Evolutionary conservation across 805 yeast genomes (phyloP).

Genomic region (Kluyveromyces starmeri): DNA sequence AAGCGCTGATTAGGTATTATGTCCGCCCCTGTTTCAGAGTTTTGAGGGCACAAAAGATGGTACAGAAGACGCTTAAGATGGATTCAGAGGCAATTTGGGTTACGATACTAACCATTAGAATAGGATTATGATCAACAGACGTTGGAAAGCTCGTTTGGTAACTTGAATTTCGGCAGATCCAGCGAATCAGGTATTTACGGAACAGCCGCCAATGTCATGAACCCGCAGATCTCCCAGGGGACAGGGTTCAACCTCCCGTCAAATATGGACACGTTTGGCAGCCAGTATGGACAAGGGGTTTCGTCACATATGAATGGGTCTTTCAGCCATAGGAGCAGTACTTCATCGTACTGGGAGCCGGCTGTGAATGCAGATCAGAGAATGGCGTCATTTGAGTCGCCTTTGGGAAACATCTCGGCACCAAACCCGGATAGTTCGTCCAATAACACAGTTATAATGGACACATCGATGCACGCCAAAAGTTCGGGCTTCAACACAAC

Average conservation of each 20-base stretch:
- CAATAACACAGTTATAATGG: conserved; percentile 7
- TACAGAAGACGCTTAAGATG: too few species aligned
- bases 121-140: conserved; percentile 2
- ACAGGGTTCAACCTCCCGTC: neutral
- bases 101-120: too few species aligned
- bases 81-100: too few species aligned
- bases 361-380: neutral
- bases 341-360: conserved; percentile 3
- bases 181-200: conserved; percentile 1
- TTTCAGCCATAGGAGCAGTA: neutral
- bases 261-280: neutral
- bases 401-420: neutral
- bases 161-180: conserved; percentile 4
- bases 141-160: conserved; percentile 7
- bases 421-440: conserved; percentile 1
- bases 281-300: neutral
- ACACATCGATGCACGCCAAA: conserved; percentile 5
- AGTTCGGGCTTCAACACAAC: conserved; percentile 10
- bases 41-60: too few species aligned
- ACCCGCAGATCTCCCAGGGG: neutral
- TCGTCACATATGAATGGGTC: neutral
- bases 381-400: neutral
- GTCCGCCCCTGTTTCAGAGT: too few species aligned
- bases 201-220: conserved; percentile 4
- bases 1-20: too few species aligned